Conservation (phyloP, 129 eudicot species). For the Escallonia herrerae region DNA sequence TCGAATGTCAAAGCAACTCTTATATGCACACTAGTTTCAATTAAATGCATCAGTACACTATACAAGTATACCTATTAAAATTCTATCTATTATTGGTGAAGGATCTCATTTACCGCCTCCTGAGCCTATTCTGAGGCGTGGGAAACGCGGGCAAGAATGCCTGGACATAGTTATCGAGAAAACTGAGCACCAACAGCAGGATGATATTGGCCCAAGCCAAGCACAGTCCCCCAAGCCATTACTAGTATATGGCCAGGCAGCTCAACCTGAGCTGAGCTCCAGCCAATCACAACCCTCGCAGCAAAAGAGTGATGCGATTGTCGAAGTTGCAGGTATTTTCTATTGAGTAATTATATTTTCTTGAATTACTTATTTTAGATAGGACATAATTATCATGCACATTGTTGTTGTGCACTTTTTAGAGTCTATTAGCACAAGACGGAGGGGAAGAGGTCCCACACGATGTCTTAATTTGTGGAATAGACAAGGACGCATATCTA, state of each 20-base stretch:
- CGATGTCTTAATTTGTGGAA: constrained; percentile 27
- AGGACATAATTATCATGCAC: background rate
- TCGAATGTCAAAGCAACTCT: no score
- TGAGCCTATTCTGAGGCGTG: constrained; percentile 15
- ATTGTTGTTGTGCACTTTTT: background rate
- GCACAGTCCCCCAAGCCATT: constrained; percentile 14
- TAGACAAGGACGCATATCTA: constrained; percentile 23
- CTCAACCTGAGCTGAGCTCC: constrained; percentile 21
- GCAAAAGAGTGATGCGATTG: constrained; percentile 13
- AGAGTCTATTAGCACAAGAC: constrained; percentile 18
- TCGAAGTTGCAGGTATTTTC: constrained; percentile 8
- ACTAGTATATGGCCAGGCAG: constrained; percentile 7
- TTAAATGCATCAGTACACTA: no score
- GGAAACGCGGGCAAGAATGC: constrained; percentile 17
- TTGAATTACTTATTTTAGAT: background rate
- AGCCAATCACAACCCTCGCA: constrained; percentile 15
- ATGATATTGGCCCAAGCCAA: constrained; percentile 11
- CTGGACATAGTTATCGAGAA: constrained; percentile 14
- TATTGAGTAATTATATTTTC: background rate
- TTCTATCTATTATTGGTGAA: background rate
- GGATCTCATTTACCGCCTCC: constrained; percentile 6
- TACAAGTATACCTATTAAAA: background rate
- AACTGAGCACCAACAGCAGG: constrained; percentile 12
- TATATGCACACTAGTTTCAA: no score
- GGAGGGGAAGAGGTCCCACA: constrained; percentile 38